Evolutionary conservation across 495 filamentous ascomycete species (phyloP).

Genomic region (Xylaria palmicola): DNA sequence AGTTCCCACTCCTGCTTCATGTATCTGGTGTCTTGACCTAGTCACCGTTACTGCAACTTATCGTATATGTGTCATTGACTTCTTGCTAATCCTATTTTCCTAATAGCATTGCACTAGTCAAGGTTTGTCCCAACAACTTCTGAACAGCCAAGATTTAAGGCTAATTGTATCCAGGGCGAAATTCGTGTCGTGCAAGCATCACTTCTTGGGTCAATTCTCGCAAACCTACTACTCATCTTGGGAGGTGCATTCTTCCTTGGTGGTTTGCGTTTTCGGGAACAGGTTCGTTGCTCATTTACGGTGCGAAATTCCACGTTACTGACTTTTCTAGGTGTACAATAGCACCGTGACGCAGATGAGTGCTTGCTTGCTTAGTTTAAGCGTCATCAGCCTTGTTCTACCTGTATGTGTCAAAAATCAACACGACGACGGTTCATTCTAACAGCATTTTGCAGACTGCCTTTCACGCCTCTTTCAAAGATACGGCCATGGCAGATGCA

Average conservation of each 20-base stretch:
- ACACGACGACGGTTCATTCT: neutral
- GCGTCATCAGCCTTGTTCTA: slow-evolving; percentile 72
- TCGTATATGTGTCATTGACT: neutral
- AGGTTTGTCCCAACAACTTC: slow-evolving; percentile 39
- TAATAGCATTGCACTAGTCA: slow-evolving; percentile 62
- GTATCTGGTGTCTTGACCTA: neutral
- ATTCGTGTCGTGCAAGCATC: slow-evolving; percentile 90
- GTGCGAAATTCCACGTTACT: slow-evolving; percentile 11
- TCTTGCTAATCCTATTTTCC: slow-evolving; percentile 17
- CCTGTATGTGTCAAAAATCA: slow-evolving; percentile 27
- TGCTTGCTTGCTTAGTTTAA: slow-evolving; percentile 84
- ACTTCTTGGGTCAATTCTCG: slow-evolving; percentile 81
- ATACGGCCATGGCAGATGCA: slow-evolving; percentile 58
- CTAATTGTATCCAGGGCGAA: slow-evolving; percentile 59
- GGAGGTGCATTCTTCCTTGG: slow-evolving; percentile 89
- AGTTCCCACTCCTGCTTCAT: neutral
- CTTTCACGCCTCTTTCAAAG: slow-evolving; percentile 83
- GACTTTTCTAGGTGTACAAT: slow-evolving; percentile 74
- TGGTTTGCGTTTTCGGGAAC: slow-evolving; percentile 83
- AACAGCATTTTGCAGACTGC: slow-evolving; percentile 57
- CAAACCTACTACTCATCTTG: slow-evolving; percentile 82
- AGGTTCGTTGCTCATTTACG: slow-evolving; percentile 46
- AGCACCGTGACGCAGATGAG: slow-evolving; percentile 95
- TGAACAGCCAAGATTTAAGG: neutral
- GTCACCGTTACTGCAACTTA: neutral